phyloP scores from a whole-genome alignment of 164 flowering plant genomes.

The Nelumbo lutea region DNA sequence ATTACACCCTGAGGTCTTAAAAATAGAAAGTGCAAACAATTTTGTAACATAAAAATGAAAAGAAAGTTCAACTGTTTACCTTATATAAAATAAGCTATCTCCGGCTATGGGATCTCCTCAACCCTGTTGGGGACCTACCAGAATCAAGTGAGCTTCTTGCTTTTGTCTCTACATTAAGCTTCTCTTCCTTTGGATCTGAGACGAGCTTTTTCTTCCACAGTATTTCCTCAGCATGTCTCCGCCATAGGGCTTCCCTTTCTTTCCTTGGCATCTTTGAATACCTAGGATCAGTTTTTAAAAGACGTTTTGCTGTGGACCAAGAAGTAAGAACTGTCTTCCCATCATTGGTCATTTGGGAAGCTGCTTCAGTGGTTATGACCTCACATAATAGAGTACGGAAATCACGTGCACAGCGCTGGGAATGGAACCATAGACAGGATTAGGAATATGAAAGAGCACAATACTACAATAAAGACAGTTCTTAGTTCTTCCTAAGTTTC shows the following conservation, averaged over 20 bases:
- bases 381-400: constrained; percentile 65
- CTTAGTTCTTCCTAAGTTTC: no score
- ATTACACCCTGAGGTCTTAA: no score
- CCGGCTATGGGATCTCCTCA: constrained; percentile 40
- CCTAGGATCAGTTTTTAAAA: constrained; percentile 66
- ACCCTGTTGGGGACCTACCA: constrained; percentile 26
- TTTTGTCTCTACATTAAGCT: constrained; percentile 28
- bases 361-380: constrained; percentile 63
- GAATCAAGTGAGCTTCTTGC: constrained; percentile 37
- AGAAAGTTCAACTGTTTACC: background rate
- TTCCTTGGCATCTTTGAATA: constrained; percentile 81
- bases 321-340: constrained; percentile 77
- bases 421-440: constrained; percentile 1
- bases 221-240: constrained; percentile 63
- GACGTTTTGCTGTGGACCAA: constrained; percentile 87
- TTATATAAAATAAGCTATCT: constrained; percentile 27
- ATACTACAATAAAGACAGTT: no score
- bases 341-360: constrained; percentile 58
- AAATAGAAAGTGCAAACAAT: background rate
- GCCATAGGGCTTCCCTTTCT: constrained; percentile 86
- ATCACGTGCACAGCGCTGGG: constrained; percentile 63
- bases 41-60: background rate
- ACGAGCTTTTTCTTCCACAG: constrained; percentile 47
- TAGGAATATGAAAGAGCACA: background rate
- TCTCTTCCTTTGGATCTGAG: constrained; percentile 43